phyloP scores from a whole-genome alignment of 2,329 filamentous ascomycete genomes.

The Capronia epimyces region DNA sequence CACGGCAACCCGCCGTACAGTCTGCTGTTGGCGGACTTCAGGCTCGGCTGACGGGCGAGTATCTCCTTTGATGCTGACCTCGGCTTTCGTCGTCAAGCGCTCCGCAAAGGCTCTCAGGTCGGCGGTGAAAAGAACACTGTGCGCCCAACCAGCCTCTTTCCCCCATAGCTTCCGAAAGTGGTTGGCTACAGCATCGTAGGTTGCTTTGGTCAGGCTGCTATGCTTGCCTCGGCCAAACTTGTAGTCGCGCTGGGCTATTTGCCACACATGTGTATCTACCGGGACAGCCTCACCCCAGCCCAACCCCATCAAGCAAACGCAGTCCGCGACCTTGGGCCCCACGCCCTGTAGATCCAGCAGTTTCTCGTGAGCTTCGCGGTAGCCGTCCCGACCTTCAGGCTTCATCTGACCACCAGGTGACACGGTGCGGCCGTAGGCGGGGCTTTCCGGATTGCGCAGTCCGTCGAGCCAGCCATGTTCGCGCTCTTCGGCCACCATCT shows the following conservation, averaged over 20 bases:
- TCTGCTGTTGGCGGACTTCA: conserved; percentile 10
- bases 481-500: conserved; percentile 62
- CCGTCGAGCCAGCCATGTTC: conserved; percentile 69
- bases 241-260: conserved; percentile 95
- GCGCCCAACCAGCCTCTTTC: conserved; percentile 91
- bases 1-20: conserved; percentile 13
- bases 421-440: conserved; percentile 49
- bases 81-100: conserved; percentile 43
- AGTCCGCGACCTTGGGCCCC: conserved; percentile 94
- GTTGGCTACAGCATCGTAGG: conserved; percentile 84
- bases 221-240: conserved; percentile 77
- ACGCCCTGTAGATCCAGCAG: conserved; percentile 78
- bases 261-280: conserved; percentile 97
- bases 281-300: conserved; percentile 95
- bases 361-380: conserved; percentile 72
- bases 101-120: conserved; percentile 82
- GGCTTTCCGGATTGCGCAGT: conserved; percentile 70
- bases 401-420: conserved; percentile 45
- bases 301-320: conserved; percentile 90
- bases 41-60: conserved; percentile 25
- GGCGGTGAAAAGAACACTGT: conserved; percentile 92
- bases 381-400: conserved; percentile 56
- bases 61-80: conserved; percentile 34
- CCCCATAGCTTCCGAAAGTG: conserved; percentile 90
- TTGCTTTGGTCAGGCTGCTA: conserved; percentile 79